Evolutionary conservation across 1,284 basidiomycete species (phyloP).

Genomic region (Irpex sp.): DNA sequence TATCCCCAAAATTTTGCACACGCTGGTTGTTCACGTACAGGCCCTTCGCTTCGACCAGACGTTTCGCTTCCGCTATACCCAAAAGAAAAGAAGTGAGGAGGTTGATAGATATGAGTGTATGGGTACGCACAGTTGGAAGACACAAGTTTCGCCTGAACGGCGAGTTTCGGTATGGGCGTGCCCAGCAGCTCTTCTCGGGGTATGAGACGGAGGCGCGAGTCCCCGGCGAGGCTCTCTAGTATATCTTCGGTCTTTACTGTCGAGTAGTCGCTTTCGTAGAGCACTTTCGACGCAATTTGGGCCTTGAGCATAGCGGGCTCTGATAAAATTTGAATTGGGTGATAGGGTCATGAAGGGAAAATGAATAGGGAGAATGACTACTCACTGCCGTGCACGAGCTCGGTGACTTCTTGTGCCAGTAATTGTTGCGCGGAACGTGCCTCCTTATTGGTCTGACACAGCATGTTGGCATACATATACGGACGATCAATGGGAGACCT

Average conservation of each 20-base stretch:
- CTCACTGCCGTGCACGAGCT: conserved; percentile 79
- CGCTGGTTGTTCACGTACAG: conserved; percentile 49
- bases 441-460: conserved; percentile 45
- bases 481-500: background rate
- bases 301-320: conserved; percentile 45
- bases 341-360: too few species aligned
- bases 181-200: conserved; percentile 39
- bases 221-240: conserved; percentile 50
- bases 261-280: conserved; percentile 51
- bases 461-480: background rate
- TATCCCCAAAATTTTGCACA: conserved; percentile 38
- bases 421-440: conserved; percentile 68
- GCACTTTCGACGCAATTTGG: conserved; percentile 49
- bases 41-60: conserved; percentile 44
- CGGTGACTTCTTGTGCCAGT: conserved; percentile 84
- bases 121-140: conserved; percentile 46
- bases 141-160: conserved; percentile 44
- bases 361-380: conserved; percentile 5
- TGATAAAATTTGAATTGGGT: conserved; percentile 14
- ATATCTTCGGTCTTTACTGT: conserved; percentile 43
- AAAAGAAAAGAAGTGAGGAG: too few species aligned
- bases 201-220: conserved; percentile 50
- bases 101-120: background rate
- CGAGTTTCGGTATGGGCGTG: conserved; percentile 51
- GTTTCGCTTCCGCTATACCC: conserved; percentile 44